These are phyloP conservation scores for Fusarium sp. DNA, from an alignment of 2,329 filamentous ascomycete genomes.

Conservation along the genomic window DNA sequence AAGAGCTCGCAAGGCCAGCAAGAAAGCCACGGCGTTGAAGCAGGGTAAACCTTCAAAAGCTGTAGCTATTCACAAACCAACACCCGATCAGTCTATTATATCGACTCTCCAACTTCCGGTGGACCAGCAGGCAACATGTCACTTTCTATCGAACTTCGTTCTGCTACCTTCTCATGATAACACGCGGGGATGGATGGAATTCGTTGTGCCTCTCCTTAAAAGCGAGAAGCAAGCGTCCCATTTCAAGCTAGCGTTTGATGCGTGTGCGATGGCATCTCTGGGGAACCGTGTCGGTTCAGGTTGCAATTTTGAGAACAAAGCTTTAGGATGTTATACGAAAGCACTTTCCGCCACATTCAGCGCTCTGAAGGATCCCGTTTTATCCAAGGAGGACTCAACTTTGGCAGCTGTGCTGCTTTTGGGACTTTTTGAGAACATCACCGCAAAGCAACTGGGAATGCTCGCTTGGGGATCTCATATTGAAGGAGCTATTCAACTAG, in stretches of 20 bases:
- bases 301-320: conserved; percentile 49
- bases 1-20: conserved; percentile 66
- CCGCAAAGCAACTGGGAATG: conserved; percentile 62
- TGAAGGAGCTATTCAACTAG: conserved; percentile 71
- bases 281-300: conserved; percentile 58
- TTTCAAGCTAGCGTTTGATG: conserved; percentile 66
- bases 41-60: conserved; percentile 39
- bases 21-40: conserved; percentile 56
- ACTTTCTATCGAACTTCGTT: conserved; percentile 70
- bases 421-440: conserved; percentile 70
- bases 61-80: conserved; percentile 23
- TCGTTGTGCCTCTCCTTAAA: conserved; percentile 65
- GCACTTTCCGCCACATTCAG: conserved; percentile 63
- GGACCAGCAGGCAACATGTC: conserved; percentile 66
- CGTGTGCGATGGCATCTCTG: conserved; percentile 67
- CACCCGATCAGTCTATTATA: conserved; percentile 41
- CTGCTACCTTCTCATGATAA: conserved; percentile 61
- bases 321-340: conserved; percentile 63
- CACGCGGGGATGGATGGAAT: conserved; percentile 67
- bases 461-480: conserved; percentile 71
- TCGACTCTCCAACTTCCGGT: conserved; percentile 56
- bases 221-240: conserved; percentile 55
- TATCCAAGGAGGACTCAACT: conserved; percentile 64
- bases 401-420: conserved; percentile 68
- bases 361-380: conserved; percentile 61